Percentiles rank a stretch among this genome's conserved stretches.
Evolutionary conservation across 257 asterid species (phyloP).

Genomic region (Rauvolfia tetraphylla): DNA sequence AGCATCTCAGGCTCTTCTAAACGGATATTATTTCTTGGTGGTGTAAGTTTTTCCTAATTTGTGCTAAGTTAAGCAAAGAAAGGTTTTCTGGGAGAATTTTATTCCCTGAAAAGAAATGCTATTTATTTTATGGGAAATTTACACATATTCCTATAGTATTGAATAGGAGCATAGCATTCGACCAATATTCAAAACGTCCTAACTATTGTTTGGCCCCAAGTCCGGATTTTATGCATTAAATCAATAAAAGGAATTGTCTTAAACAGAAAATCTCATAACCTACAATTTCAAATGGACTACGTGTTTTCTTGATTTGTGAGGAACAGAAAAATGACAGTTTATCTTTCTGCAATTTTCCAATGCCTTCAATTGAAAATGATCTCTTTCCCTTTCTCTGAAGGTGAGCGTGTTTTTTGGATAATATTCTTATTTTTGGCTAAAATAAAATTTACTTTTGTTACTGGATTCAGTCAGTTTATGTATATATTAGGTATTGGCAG

Average conservation of each 20-base stretch:
- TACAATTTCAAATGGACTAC: background rate
- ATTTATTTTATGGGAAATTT: background rate
- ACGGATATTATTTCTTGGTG: conserved; percentile 77
- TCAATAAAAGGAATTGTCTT: background rate
- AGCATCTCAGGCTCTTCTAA: conserved; percentile 73
- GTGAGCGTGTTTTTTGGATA: background rate
- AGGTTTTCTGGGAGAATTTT: background rate
- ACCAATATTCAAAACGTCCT: background rate
- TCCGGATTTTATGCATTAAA: background rate
- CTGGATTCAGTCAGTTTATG: background rate
- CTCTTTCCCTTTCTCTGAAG: background rate
- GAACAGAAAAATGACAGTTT: background rate
- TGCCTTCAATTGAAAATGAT: background rate
- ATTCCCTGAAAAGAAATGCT: background rate
- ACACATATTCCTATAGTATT: background rate
- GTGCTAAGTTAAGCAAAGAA: background rate
- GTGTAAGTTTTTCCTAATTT: conserved; percentile 54
- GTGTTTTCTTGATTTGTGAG: background rate
- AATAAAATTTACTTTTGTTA: background rate
- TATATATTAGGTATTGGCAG: background rate
- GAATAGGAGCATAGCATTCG: background rate
- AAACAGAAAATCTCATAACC: background rate
- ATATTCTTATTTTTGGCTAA: background rate
- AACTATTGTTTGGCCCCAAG: background rate
- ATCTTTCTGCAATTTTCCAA: no score